phyloP scores from a whole-genome alignment of 352 stramenopile species.

The Phytophthora hybrid region DNA sequence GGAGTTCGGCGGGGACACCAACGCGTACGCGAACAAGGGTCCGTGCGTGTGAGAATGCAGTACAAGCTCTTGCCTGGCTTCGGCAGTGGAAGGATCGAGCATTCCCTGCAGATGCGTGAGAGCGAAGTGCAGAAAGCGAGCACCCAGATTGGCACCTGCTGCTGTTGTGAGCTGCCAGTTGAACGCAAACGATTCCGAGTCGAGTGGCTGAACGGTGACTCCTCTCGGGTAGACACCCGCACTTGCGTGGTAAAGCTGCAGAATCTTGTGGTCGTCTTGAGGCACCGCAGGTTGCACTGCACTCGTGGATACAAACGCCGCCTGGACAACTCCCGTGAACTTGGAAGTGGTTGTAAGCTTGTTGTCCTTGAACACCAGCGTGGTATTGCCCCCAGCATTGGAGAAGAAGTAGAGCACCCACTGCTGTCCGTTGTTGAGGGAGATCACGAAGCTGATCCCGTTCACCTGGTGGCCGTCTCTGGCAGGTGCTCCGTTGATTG shows the following conservation, averaged over 20 bases:
- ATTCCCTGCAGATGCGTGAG: conserved; percentile 67
- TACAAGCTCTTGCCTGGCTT: conserved; percentile 56
- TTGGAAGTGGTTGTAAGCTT: conserved; percentile 56
- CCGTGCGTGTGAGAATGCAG: conserved; percentile 82
- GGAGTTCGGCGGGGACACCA: conserved; percentile 23
- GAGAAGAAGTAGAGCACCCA: conserved; percentile 80
- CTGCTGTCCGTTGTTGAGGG: conserved; percentile 80
- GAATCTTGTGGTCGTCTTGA: conserved; percentile 48
- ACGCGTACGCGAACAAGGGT: conserved; percentile 66
- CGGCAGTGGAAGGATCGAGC: conserved; percentile 52
- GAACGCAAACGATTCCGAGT: conserved; percentile 65
- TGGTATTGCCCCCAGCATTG: conserved; percentile 20
- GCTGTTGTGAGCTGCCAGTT: conserved; percentile 57
- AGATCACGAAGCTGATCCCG: conserved; percentile 58
- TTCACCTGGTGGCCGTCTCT: conserved; percentile 48
- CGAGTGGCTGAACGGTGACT: conserved; percentile 23
- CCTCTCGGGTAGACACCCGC: conserved; percentile 62
- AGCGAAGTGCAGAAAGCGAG: conserved; percentile 75
- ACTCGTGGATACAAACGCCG: conserved; percentile 66
- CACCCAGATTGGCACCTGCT: conserved; percentile 29
- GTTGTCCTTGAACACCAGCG: conserved; percentile 56
- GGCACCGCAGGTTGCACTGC: conserved; percentile 18
- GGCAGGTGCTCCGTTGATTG: conserved; percentile 59
- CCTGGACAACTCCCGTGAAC: conserved; percentile 77
- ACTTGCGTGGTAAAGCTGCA: conserved; percentile 66